Evolutionary conservation across 305 asterid genomes (phyloP), one percentile per base, ranked within the genome.

Genomic region (Rubia peregrina): DNA sequence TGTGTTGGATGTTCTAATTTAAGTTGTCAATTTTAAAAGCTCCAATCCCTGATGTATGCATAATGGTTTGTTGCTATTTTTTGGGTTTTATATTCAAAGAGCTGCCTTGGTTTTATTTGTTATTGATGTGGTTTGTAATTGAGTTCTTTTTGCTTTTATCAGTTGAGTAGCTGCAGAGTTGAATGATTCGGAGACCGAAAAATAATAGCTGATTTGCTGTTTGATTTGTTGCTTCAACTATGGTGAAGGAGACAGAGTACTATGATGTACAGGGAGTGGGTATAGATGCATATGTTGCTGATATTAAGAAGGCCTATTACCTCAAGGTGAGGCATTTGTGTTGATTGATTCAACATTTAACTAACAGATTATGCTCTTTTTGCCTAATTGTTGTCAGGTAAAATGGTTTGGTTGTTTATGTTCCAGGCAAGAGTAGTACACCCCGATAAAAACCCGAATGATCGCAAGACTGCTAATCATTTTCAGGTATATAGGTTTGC

Each of bases 371-470:
- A 44, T 49, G n/a, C 46, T 70, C 12, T 30, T 30, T 13, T 53
- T n/a, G 48, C 33, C 24, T n/a, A 40, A 40, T 9, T 22, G 21
- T 64, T 64, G 26, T 17, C 68, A 42, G 21, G 1, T 26, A 3
- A 0, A 10, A 13, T 13, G 19, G 53, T 24, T 17, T 42, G n/a
- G n/a, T 46, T 68, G 24, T 60, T 71, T 73, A 33, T 59, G 70
- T 72, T 70, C 62, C 77, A 90, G 96, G 96, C 96, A 75, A 91
- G 88, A 80, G 73, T 78, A 62, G 90, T 86, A 42, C 98, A 91
- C 74, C 96, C 98, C 44, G 98, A 91, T 83, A 91, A 88, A 84
- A 85, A 83, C 46, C 92, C 85, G 56, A 87, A 88, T 73, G 95
- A 91, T 78, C 91, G 92, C 36, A 76, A 83, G 73, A 90, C 98